Evolutionary conservation across 768 basidiomycete genomes (phyloP), one percentile per base, ranked within the genome.

Genomic region (Pulveroboletus sp.): DNA sequence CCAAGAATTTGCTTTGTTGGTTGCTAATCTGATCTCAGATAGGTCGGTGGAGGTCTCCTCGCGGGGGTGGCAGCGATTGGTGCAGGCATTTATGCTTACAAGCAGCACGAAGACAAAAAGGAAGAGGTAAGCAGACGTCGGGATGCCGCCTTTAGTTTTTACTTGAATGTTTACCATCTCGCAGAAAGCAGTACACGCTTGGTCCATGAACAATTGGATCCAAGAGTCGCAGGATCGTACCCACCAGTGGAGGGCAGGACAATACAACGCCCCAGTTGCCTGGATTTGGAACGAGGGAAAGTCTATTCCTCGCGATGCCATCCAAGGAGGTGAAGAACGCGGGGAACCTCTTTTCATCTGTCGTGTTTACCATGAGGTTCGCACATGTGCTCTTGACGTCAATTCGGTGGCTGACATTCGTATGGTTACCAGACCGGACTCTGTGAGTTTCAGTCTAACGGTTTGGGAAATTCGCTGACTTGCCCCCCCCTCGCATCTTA

Each of bases 31-130:
- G 23, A 54, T 52, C 30, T 36, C 44, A 34, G 32, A 26, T 56
- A 88, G 86, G 59, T 86, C 50, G 86, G 81, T 17, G 86, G 82
- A 17, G 86, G 82, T 20, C 45, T 88, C 24, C 66, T 76, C 30
- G 80, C 73, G 1, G 86, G 82, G 0, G 62, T 70, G n/a, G 81
- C 75, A 16, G 59, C 69, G 20, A 40, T 83, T 16, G 83, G 73
- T 46, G 82, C 64, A 8, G 85, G 82, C 4, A 58, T 69, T 45
- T 62, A 60, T 26, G 79, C 78, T 3, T 81, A 72, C 66, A 81
- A 83, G 48, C 53, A 77, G 2, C 80, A 85, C 54, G 71, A 78
- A 54, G 71, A 84, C 55, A 73, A 68, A 32, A 68, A 79, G 41
- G 80, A 85, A 51, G 76, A 85, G 68, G 84, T 79, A 59, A 24